Percentiles rank a stretch among this genome's conserved stretches.
phyloP scores from a whole-genome alignment of 192 early-diverging fungal genomes.

The Mortierella alpina region DNA sequence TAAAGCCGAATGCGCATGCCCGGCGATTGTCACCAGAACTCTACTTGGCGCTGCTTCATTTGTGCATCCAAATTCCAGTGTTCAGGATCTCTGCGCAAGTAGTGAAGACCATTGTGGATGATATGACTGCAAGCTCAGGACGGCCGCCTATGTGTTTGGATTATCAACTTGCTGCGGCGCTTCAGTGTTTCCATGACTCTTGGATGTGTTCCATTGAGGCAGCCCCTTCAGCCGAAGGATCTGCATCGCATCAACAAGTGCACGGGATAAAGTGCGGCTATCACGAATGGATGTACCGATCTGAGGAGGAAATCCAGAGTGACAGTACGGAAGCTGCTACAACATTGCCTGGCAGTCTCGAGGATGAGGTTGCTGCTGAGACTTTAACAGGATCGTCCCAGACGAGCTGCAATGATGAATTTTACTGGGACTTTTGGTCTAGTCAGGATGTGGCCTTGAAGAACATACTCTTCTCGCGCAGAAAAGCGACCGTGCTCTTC shows the following conservation, averaged over 20 bases:
- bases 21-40: conserved; percentile 22
- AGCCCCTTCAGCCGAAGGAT: not conserved
- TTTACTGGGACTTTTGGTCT: conserved; percentile 47
- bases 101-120: conserved; percentile 36
- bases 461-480: conserved; percentile 13
- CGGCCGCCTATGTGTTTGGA: conserved; percentile 12
- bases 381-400: not conserved
- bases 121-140: conserved; percentile 17
- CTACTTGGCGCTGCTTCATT: conserved; percentile 32
- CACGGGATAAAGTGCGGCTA: conserved; percentile 1
- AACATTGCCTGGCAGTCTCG: not conserved
- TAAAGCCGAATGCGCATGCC: conserved; percentile 32
- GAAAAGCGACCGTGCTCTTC: conserved; percentile 24
- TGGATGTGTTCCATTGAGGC: conserved; percentile 22
- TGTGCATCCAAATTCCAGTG: conserved; percentile 31
- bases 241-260: not conserved
- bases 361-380: not conserved
- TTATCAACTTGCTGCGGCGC: conserved; percentile 28
- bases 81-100: conserved; percentile 31
- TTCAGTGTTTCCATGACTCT: conserved; percentile 38
- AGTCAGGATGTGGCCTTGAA: conserved; percentile 13
- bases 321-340: not conserved
- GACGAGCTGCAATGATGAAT: conserved; percentile 23
- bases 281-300: conserved; percentile 35
- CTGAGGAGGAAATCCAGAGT: conserved; percentile 14